Base-by-base conservation (phyloP, 2,329 filamentous ascomycete genomes). In the Beauveria bassiana region DNA sequence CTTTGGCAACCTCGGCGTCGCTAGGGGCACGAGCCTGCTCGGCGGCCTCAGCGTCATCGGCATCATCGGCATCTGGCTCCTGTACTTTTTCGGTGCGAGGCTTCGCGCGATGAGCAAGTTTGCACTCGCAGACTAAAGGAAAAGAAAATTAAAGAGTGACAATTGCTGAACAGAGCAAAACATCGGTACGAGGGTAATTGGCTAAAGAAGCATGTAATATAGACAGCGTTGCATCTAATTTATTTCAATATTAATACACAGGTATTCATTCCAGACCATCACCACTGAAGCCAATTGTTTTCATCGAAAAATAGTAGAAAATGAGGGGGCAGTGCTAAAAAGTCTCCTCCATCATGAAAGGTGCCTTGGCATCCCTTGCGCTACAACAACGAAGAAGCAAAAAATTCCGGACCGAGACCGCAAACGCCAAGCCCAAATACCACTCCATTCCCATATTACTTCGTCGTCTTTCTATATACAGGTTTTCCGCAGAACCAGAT, bases 101-200 rank as follows among this genome's bases (percentile, higher is more conserved):
- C 70, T 88, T 63, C 78, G 85, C 63, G 74, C 79, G 7, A 75
- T 82, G 69, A 85, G 82, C 71, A 81, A 78, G 70, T 88, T 87
- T 73, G 81, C 84, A 16, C 68, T 75, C 49, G 77, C 70, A 12
- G 53, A 31, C 42, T 62, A 65, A 47, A 51, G n/a, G 22, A 22
- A 22, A 14, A 51, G 18, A 14, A 50, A 47, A 24, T 43, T 45
- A 14, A n/a, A n/a, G n/a, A 53, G 49, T 46, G 16, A 10, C 53
- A 22, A 12, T 16, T 28, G n/a, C 26, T 45, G 14, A 16, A 46
- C 16, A 24, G 18, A 22, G n/a, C 20, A 52, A 26, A 42, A 40
- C n/a, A 14, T 38, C 40, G 40, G 22, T 31, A 47, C 20, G 52
- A 26, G 6, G 3, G 53, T 24, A 18, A 28, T n/a, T 26, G 22